These are phyloP conservation scores for Phytopythium chamaehyphon DNA, from an alignment of 352 stramenopile genomes.

Conservation along the genomic window DNA sequence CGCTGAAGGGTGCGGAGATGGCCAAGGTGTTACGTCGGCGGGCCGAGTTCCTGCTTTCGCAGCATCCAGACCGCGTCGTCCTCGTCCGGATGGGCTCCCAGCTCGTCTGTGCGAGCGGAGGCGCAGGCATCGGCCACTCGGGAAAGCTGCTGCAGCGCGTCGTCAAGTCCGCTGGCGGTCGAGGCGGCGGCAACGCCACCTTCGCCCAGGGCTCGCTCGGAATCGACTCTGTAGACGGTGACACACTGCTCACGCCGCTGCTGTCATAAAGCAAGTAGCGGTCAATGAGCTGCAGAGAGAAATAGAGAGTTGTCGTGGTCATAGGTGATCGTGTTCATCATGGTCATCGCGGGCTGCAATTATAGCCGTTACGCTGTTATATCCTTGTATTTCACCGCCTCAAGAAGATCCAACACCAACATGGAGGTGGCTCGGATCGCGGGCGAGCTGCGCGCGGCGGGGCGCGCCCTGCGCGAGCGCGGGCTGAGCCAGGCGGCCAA, in stretches of 20 bases:
- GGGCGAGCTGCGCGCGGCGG: conserved; percentile 43
- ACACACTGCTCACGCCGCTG: background rate
- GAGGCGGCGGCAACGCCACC: conserved; percentile 49
- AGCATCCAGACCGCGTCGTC: conserved; percentile 25
- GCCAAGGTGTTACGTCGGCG: conserved; percentile 56
- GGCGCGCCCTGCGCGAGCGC: conserved; percentile 43
- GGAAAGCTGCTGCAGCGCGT: conserved; percentile 55
- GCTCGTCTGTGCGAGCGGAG: conserved; percentile 43
- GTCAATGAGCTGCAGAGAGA: background rate
- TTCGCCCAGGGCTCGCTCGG: conserved; percentile 61
- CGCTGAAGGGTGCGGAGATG: conserved; percentile 23
- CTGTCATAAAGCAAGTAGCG: background rate
- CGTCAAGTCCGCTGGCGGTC: conserved; percentile 45
- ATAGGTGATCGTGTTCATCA: background rate
- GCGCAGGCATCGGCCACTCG: conserved; percentile 27
- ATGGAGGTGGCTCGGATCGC: conserved; percentile 16
- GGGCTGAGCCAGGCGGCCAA: conserved; percentile 65
- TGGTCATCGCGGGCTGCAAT: too few relatives aligned
- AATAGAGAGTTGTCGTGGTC: background rate
- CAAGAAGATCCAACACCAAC: background rate
- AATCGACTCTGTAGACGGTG: background rate
- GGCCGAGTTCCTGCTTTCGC: conserved; percentile 45
- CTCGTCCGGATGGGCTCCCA: conserved; percentile 48
- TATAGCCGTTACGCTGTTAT: too few relatives aligned
- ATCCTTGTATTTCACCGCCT: too few relatives aligned